Evolutionary conservation across 495 filamentous ascomycete genomes (phyloP), one percentile per base, ranked within the genome.

Genomic region (Daldinia childiae): DNA sequence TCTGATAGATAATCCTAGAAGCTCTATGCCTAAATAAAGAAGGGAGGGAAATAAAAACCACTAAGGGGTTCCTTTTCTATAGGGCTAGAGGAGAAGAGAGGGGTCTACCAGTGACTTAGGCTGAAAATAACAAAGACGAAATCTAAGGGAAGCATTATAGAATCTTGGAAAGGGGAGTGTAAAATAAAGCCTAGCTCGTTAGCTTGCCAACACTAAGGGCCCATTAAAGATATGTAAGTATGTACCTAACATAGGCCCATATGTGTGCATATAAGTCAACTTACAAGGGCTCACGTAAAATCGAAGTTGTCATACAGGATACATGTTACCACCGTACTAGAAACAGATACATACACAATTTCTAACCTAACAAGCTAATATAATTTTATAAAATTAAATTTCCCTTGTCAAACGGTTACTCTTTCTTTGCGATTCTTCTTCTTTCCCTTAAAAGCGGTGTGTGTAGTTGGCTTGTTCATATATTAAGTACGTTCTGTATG

Each of bases 151-250:
- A 30, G 27, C 7, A 30, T 29, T 14, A 54, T 29, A 54, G 24
- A 54, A 30, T 29, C 5, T 15, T 52, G n/a, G 27, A 32, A 27
- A 15, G 19, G 12, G 12, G 9, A 38, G 17, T 39, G 8, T 24
- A 27, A 50, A 50, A 24, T 17, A 38, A 62, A 43, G 30, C 45
- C 60, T 14, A 54, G 19, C 41, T 62, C 2, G 17, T 24, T 48
- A 24, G 39, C 43, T 29, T 43, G 21, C 50, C 61, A 41, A 36
- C 41, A 50, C 1, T 7, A 30, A 21, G 17, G 52, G 51, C 27
- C 54, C 38, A 51, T 58, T 62, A 32, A 34, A 45, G 34, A 56
- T 43, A 43, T 41, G 27, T 38, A n/a, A n/a, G n/a, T n/a, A n/a
- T n/a, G n/a, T n/a, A n/a, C n/a, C n/a, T n/a, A n/a, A n/a, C n/a